These are phyloP conservation scores for Rasamsonia emersonii DNA, from an alignment of 2,329 filamentous ascomycete species.

Conservation along the genomic window DNA sequence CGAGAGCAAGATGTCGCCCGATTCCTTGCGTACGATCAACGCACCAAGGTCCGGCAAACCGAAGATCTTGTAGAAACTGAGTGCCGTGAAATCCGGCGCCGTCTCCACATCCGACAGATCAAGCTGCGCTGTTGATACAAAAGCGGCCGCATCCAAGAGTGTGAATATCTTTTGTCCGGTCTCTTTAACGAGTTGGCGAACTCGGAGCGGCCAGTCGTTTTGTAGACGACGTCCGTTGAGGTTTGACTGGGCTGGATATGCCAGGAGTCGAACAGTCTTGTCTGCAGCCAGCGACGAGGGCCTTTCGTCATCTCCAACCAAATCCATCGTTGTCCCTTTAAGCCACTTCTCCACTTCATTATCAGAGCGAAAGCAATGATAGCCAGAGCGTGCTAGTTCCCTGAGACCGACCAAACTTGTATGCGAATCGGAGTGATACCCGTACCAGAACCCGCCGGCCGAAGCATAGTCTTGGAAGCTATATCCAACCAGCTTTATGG, in stretches of 20 bases:
- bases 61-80: conserved; percentile 95
- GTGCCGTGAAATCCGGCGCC: conserved; percentile 73
- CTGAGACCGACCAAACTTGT: conserved; percentile 79
- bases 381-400: conserved; percentile 56
- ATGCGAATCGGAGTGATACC: conserved; percentile 75
- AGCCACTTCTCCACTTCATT: conserved; percentile 59
- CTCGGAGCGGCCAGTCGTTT: conserved; percentile 53
- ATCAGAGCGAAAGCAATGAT: conserved; percentile 57
- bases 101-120: conserved; percentile 54
- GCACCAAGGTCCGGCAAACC: conserved; percentile 88
- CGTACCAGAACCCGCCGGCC: conserved; percentile 61
- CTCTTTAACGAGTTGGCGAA: conserved; percentile 30
- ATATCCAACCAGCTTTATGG: conserved; percentile 77
- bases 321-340: background rate
- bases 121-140: conserved; percentile 67
- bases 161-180: conserved; percentile 48
- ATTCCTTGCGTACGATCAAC: conserved; percentile 67
- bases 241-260: conserved; percentile 87
- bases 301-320: conserved; percentile 21
- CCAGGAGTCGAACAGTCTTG: conserved; percentile 47
- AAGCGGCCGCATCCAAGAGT: conserved; percentile 74
- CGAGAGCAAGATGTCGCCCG: conserved; percentile 53
- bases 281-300: conserved; percentile 2
- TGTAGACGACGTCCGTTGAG: conserved; percentile 76
- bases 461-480: conserved; percentile 57